Conservation (phyloP, 306 rosid species). For the Astragalus glycyphyllos region DNA sequence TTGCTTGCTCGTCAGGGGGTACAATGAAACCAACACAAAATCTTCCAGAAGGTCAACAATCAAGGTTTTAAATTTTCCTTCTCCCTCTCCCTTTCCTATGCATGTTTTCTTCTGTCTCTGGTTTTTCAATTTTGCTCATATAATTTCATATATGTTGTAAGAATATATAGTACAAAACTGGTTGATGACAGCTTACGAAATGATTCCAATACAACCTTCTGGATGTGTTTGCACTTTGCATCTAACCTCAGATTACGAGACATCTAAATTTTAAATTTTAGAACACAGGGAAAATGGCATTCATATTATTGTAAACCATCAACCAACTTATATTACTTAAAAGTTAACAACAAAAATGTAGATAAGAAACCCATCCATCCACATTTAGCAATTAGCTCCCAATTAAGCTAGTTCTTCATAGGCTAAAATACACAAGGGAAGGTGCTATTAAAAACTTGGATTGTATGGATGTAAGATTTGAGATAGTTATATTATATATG, state of each 20-base stretch:
- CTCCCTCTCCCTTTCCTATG: background rate
- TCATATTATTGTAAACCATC: conserved; percentile 8
- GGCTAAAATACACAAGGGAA: conserved; percentile 23
- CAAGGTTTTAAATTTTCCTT: conserved; percentile 60
- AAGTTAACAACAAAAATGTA: conserved; percentile 1
- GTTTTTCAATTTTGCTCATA: conserved; percentile 21
- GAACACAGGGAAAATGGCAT: background rate
- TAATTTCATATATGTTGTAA: background rate
- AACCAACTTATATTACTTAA: background rate
- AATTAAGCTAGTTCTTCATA: conserved; percentile 2
- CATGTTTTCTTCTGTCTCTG: background rate
- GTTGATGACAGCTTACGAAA: conserved; percentile 9
- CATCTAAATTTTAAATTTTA: conserved; percentile 11
- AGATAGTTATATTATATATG: background rate
- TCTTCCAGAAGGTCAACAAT: conserved; percentile 97
- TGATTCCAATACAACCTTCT: conserved; percentile 17
- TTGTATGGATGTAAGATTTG: conserved; percentile 31
- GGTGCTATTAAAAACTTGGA: conserved; percentile 26
- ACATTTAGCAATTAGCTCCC: conserved; percentile 4
- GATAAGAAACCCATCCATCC: conserved; percentile 8
- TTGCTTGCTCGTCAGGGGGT: conserved; percentile 90
- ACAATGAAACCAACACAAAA: conserved; percentile 93
- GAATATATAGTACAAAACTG: conserved; percentile 22
- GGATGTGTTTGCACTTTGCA: conserved; percentile 16
- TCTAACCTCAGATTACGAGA: background rate